These are phyloP conservation scores for Colletotrichum caudatum DNA, from an alignment of 2,329 filamentous ascomycete species.

Conservation along the genomic window DNA sequence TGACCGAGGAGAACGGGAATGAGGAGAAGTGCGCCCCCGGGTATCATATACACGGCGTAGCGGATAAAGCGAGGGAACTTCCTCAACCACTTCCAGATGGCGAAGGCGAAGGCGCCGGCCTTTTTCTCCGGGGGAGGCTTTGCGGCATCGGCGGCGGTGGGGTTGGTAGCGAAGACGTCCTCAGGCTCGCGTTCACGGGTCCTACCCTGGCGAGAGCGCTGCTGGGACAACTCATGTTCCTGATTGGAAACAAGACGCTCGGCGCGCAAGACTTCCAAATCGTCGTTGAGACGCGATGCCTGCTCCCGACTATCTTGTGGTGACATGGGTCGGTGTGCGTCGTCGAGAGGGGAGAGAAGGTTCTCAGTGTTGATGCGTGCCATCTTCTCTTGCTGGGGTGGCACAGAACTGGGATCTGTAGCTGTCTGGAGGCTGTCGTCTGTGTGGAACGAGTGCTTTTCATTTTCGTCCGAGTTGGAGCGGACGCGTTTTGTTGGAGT, in stretches of 20 bases:
- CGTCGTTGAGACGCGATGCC: slow-evolving; percentile 58
- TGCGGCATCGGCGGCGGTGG: slow-evolving; percentile 42
- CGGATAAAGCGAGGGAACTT: slow-evolving; percentile 64
- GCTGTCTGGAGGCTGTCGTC: slow-evolving; percentile 40
- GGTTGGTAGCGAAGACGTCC: slow-evolving; percentile 58
- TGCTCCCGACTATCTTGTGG: slow-evolving; percentile 45
- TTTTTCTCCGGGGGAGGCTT: slow-evolving; percentile 42
- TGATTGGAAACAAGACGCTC: slow-evolving; percentile 61
- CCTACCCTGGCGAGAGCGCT: slow-evolving; percentile 48
- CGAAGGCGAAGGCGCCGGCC: slow-evolving; percentile 47
- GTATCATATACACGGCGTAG: slow-evolving; percentile 62
- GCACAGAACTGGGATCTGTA: slow-evolving; percentile 28
- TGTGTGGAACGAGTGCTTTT: slow-evolving; percentile 41
- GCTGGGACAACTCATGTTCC: slow-evolving; percentile 50
- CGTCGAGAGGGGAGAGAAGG: slow-evolving; percentile 14
- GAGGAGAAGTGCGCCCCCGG: slow-evolving; percentile 58
- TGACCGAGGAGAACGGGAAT: slow-evolving; percentile 60
- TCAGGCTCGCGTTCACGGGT: slow-evolving; percentile 54
- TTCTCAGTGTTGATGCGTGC: slow-evolving; percentile 26
- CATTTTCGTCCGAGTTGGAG: slow-evolving; percentile 43
- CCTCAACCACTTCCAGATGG: slow-evolving; percentile 58
- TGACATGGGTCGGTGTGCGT: slow-evolving; percentile 16
- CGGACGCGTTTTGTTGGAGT: slow-evolving; percentile 22
- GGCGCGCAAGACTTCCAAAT: slow-evolving; percentile 62
- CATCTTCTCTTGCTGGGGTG: slow-evolving; percentile 23